Conservation (phyloP, 495 filamentous ascomycete species). For the Hapsidospora chrysogenum region DNA sequence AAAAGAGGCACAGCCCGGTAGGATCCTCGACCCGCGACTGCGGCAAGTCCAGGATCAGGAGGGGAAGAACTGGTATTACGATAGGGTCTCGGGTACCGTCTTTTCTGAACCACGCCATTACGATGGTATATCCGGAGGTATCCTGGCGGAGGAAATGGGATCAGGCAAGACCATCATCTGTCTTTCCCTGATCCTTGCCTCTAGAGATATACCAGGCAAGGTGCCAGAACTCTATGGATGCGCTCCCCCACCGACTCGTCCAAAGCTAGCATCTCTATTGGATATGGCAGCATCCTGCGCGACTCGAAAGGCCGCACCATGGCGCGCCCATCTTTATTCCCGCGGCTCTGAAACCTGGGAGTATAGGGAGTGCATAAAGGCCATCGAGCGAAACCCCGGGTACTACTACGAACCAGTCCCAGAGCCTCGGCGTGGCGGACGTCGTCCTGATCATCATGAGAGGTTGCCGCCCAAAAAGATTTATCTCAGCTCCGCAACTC, state of each 20-base stretch:
- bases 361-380: constrained; percentile 9
- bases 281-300: constrained; percentile 60
- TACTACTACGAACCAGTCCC: constrained; percentile 36
- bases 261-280: constrained; percentile 11
- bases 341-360: constrained; percentile 15
- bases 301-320: constrained; percentile 49
- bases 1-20: constrained; percentile 48
- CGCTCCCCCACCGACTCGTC: constrained; percentile 4
- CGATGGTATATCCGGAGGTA: constrained; percentile 61
- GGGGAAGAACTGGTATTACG: constrained; percentile 53
- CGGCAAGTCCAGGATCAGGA: constrained; percentile 36
- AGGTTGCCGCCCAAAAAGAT: constrained; percentile 33
- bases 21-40: constrained; percentile 59
- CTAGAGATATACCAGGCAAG: constrained; percentile 46
- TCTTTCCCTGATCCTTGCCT: constrained; percentile 67
- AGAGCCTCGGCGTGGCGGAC: constrained; percentile 24
- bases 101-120: constrained; percentile 50
- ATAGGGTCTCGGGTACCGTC: constrained; percentile 42
- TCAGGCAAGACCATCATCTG: constrained; percentile 84
- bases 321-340: constrained; percentile 48
- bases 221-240: constrained; percentile 30
- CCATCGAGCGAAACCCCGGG: constrained; percentile 35
- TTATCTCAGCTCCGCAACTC: constrained; percentile 46
- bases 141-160: constrained; percentile 54
- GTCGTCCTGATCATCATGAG: no score